Conservation (phyloP, 176 grass and related monocot species). For the Metroxylon sagu region DNA sequence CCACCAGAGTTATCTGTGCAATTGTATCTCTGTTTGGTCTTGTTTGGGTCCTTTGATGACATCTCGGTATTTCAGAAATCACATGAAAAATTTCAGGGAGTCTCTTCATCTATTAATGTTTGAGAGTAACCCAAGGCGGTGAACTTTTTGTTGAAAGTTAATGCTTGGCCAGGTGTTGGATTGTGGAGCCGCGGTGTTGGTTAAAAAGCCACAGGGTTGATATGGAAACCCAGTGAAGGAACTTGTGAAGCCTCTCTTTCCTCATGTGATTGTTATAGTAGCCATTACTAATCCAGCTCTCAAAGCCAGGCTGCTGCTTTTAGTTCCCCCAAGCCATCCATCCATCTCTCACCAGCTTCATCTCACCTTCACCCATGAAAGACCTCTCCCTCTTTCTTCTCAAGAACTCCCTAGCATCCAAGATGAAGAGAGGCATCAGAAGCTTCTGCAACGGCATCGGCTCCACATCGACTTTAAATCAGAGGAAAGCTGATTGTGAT, state of each 20-base stretch:
- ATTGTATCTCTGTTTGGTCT: neutral
- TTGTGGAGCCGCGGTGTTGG: neutral
- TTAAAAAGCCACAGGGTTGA: neutral
- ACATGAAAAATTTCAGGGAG: too few relatives aligned
- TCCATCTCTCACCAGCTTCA: neutral
- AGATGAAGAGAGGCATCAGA: slow-evolving; percentile 51
- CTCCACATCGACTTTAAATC: slow-evolving; percentile 56
- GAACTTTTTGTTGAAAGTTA: neutral
- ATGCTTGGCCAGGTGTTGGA: neutral
- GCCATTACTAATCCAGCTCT: slow-evolving; percentile 22
- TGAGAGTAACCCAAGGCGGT: too few relatives aligned
- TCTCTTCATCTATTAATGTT: too few relatives aligned
- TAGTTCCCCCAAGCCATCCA: slow-evolving; percentile 15
- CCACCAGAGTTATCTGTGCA: neutral
- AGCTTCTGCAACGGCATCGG: slow-evolving; percentile 62
- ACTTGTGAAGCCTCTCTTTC: slow-evolving; percentile 13
- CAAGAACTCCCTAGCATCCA: slow-evolving; percentile 22
- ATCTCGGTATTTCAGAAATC: too few relatives aligned
- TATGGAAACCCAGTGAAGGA: neutral
- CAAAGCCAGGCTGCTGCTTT: slow-evolving; percentile 17
- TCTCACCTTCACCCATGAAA: slow-evolving; percentile 23
- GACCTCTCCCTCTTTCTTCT: slow-evolving; percentile 33
- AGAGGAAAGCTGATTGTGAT: slow-evolving; percentile 22
- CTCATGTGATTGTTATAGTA: slow-evolving; percentile 47
- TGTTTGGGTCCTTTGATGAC: neutral